Evolutionary conservation across 1,139 yeast genomes (phyloP), one percentile per base, ranked within the genome.

Genomic region (Diutina scorzettiae): DNA sequence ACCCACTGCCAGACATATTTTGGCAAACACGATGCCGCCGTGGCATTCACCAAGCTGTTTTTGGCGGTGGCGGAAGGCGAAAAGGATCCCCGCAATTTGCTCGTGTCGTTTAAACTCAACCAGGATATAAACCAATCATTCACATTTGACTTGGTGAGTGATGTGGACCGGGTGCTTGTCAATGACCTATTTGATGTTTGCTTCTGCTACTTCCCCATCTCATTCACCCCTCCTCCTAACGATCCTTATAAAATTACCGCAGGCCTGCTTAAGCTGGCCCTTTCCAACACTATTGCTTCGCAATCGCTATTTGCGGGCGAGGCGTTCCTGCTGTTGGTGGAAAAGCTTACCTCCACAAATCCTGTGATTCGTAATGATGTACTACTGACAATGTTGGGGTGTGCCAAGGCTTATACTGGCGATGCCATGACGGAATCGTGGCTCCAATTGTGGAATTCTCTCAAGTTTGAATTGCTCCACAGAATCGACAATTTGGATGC

Each of bases 191-290:
- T 89, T 55, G 98, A 93, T 56, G 78, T 84, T 30, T 71, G 87
- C 33, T 91, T 91, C 56, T 91, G 98, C 58, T 93, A 93, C 62
- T 93, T 89, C 62, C 99, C 99, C 4, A 89, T 93, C 43, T 83
- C 96, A 1, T 93, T 93, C 61, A 81, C 79, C 46, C 96, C 98
- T 1, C 96, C 97, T 1, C 78, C 82, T 45, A 81, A 84, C 55
- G 96, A 89, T 57, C 95, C 96, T 0, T 86, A 87, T 56, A 78
- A 80, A 47, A 84, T 87, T 47, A 77, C 95, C 0, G 74, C 87
- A 1, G 73, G 69, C 1, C 83, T 86, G 43, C 68, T 91, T 49
- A 86, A 85, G 53, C 40, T 53, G 7, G 69, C 75, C 8, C 64
- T 91, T 44, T 67, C 76, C 43, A 48, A 49, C 31, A 82, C 85